A percentile compares a stretch with the other conserved stretches of the same genome.
Evolutionary conservation across 2,329 filamentous ascomycete genomes (phyloP).

Genomic region (Aspergillus sergii): DNA sequence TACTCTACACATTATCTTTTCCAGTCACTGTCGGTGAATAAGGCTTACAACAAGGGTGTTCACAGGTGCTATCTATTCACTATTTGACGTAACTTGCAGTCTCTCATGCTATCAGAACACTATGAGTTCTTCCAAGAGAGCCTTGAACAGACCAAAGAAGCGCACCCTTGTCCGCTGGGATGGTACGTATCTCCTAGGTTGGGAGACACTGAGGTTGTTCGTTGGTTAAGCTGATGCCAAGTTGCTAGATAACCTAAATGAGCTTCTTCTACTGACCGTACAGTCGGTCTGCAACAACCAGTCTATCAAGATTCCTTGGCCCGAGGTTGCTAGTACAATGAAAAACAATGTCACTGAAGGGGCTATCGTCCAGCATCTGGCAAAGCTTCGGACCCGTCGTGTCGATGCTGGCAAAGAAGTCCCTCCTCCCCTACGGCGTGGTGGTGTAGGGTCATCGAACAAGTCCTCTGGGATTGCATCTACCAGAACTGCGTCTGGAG

Average conservation of each 20-base stretch:
- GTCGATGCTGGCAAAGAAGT: conserved; percentile 34
- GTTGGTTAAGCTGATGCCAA: conserved; percentile 17
- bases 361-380: conserved; percentile 50
- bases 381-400: conserved; percentile 46
- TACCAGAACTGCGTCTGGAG: not conserved
- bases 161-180: conserved; percentile 47
- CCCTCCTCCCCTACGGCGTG: conserved; percentile 45
- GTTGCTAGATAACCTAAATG: conserved; percentile 45
- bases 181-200: conserved; percentile 31
- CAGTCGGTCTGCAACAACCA: conserved; percentile 44
- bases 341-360: conserved; percentile 45
- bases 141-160: conserved; percentile 32
- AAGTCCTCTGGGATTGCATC: conserved; percentile 3
- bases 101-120: not conserved
- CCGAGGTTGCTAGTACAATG: conserved; percentile 42
- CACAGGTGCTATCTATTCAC: not conserved
- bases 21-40: not conserved
- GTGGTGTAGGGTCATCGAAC: conserved; percentile 24
- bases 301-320: conserved; percentile 47
- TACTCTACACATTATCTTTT: not conserved
- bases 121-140: conserved; percentile 14
- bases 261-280: conserved; percentile 44
- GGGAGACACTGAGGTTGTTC: not conserved
- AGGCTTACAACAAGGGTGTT: not conserved
- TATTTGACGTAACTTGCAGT: not conserved